Percentiles rank a stretch among this genome's conserved stretches.
These are phyloP conservation scores for Cladosporium sp. DNA, from an alignment of 2,329 filamentous ascomycete genomes.

Conservation along the genomic window DNA sequence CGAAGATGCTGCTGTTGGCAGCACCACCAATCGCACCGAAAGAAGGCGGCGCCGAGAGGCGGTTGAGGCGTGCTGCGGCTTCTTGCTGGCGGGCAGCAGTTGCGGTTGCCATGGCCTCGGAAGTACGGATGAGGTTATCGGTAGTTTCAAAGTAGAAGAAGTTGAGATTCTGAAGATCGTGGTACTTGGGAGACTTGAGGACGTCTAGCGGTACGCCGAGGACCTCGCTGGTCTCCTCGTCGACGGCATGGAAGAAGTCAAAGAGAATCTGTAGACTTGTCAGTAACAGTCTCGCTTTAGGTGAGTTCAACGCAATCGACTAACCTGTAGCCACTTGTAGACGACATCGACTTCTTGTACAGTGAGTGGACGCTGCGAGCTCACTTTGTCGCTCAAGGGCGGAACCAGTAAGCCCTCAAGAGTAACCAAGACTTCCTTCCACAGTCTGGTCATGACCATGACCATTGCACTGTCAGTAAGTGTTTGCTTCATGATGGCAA, in stretches of 20 bases:
- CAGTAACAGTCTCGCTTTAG: background rate
- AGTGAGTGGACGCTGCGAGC: slow-evolving; percentile 73
- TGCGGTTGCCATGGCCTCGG: slow-evolving; percentile 88
- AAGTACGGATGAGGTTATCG: slow-evolving; percentile 87
- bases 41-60: slow-evolving; percentile 62
- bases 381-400: slow-evolving; percentile 90
- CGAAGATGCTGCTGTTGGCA: slow-evolving; percentile 47
- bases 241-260: slow-evolving; percentile 89
- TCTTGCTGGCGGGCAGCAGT: slow-evolving; percentile 71
- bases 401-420: slow-evolving; percentile 88
- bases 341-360: slow-evolving; percentile 91
- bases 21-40: slow-evolving; percentile 27
- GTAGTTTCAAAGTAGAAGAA: slow-evolving; percentile 98
- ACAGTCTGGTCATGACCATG: slow-evolving; percentile 94
- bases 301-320: background rate
- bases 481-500: slow-evolving; percentile 97
- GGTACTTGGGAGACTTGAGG: slow-evolving; percentile 95
- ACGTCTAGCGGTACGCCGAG: slow-evolving; percentile 86
- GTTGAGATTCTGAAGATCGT: slow-evolving; percentile 91
- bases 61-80: slow-evolving; percentile 48
- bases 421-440: slow-evolving; percentile 94
- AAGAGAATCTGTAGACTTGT: slow-evolving; percentile 58
- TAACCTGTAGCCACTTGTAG: slow-evolving; percentile 78
- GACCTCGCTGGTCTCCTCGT: slow-evolving; percentile 76
- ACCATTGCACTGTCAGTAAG: slow-evolving; percentile 95